Evolutionary conservation across 2,329 filamentous ascomycete genomes (phyloP).

Genomic region (Aspergillus aculeatus): DNA sequence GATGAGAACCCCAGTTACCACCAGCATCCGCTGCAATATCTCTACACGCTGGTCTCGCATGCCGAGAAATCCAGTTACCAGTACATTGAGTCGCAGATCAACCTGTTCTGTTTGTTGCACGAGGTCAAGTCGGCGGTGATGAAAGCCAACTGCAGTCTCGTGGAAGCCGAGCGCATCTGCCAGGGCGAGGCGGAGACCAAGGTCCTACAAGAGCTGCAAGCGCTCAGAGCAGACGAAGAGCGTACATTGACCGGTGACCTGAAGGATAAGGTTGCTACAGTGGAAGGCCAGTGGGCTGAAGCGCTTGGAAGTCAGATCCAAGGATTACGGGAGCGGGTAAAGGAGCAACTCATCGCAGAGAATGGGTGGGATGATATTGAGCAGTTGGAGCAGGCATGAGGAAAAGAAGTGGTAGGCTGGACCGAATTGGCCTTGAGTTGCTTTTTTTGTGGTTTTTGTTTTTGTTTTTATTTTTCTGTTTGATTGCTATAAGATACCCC

Average conservation of each 20-base stretch:
- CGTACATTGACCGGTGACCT: conserved; percentile 74
- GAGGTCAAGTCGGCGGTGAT: conserved; percentile 82
- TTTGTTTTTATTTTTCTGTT: background rate
- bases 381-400: conserved; percentile 45
- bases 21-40: conserved; percentile 81
- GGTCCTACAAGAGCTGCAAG: conserved; percentile 50
- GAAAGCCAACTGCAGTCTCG: conserved; percentile 64
- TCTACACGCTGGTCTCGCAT: conserved; percentile 80
- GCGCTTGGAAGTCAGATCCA: conserved; percentile 77
- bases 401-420: background rate
- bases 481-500: conserved; percentile 14
- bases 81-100: conserved; percentile 93
- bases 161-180: conserved; percentile 63
- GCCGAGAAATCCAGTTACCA: conserved; percentile 92
- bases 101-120: conserved; percentile 83
- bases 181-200: conserved; percentile 44
- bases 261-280: conserved; percentile 87
- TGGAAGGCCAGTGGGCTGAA: conserved; percentile 87
- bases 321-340: conserved; percentile 71
- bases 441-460: conserved; percentile 10
- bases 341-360: conserved; percentile 68
- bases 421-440: background rate
- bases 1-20: conserved; percentile 83
- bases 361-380: conserved; percentile 87
- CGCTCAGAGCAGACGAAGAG: conserved; percentile 66